phyloP scores from a whole-genome alignment of 2,329 filamentous ascomycete species.

The Scleromitrula shiraiana region DNA sequence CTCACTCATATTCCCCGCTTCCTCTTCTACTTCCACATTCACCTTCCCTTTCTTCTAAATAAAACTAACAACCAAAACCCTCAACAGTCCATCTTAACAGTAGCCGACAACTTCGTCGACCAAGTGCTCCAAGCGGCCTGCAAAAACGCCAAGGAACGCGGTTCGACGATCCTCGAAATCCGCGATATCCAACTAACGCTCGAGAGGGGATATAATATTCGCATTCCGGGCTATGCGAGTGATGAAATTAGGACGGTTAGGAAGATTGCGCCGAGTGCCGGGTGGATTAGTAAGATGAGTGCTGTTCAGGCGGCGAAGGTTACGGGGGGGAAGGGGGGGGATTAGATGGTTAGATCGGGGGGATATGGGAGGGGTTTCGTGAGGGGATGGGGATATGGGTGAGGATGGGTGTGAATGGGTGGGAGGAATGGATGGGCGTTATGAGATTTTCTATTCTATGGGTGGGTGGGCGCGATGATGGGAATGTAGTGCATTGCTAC shows the following conservation, averaged over 20 bases:
- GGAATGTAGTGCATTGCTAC: too few species aligned
- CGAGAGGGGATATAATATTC: constrained; percentile 81
- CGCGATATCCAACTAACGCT: constrained; percentile 77
- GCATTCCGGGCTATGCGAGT: constrained; percentile 86
- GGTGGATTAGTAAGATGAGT: constrained; percentile 96
- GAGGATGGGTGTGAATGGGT: too few species aligned
- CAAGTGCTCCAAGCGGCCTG: constrained; percentile 81
- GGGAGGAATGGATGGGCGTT: neutral
- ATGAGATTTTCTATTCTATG: neutral
- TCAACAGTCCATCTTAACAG: constrained; percentile 77
- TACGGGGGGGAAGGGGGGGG: constrained; percentile 38
- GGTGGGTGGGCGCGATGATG: too few species aligned
- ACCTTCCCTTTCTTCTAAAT: constrained; percentile 33
- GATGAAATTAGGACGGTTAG: constrained; percentile 92
- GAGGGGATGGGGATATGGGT: too few species aligned
- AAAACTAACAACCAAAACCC: too few species aligned
- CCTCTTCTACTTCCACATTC: neutral
- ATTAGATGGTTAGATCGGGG: constrained; percentile 13
- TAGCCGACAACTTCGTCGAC: constrained; percentile 94
- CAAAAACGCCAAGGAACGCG: constrained; percentile 85
- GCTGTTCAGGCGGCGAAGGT: constrained; percentile 92
- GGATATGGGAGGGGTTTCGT: neutral
- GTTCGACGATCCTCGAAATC: constrained; percentile 83
- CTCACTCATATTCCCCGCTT: neutral
- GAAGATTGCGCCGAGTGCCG: constrained; percentile 80